Conservation (phyloP, 306 rosid species). For the Notholithocarpus densiflorus region DNA sequence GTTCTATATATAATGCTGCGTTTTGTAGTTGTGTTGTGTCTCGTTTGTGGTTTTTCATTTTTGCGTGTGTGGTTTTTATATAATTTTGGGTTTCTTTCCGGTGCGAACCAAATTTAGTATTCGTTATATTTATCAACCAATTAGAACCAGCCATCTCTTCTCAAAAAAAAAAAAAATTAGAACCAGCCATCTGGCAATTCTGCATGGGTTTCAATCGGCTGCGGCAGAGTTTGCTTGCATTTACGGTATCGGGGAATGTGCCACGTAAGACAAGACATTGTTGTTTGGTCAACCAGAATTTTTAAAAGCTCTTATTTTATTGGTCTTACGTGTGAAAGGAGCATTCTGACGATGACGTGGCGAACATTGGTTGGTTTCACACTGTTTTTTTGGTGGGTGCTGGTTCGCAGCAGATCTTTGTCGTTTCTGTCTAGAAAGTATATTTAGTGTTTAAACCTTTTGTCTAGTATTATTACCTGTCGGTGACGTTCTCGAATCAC, state of each 20-base stretch:
- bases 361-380: background rate
- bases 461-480: background rate
- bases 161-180: too few relatives aligned
- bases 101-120: constrained; percentile 14
- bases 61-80: constrained; percentile 12
- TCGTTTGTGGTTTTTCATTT: background rate
- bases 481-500: constrained; percentile 14
- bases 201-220: too few relatives aligned
- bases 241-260: background rate
- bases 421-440: background rate
- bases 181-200: constrained; percentile 6
- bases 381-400: constrained; percentile 27
- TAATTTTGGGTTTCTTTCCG: constrained; percentile 23
- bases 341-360: constrained; percentile 20
- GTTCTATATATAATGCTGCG: too few relatives aligned
- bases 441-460: background rate
- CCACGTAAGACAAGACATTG: background rate
- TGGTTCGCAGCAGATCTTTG: constrained; percentile 40
- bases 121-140: background rate
- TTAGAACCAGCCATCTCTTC: constrained; percentile 16
- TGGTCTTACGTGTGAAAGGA: background rate
- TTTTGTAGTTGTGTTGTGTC: too few relatives aligned
- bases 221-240: too few relatives aligned
- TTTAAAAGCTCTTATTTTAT: background rate
- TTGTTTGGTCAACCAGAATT: constrained; percentile 8